Percentiles rank a stretch among this genome's conserved stretches.
Evolutionary conservation across 306 rosid genomes (phyloP).

Genomic region (Senna siamea): DNA sequence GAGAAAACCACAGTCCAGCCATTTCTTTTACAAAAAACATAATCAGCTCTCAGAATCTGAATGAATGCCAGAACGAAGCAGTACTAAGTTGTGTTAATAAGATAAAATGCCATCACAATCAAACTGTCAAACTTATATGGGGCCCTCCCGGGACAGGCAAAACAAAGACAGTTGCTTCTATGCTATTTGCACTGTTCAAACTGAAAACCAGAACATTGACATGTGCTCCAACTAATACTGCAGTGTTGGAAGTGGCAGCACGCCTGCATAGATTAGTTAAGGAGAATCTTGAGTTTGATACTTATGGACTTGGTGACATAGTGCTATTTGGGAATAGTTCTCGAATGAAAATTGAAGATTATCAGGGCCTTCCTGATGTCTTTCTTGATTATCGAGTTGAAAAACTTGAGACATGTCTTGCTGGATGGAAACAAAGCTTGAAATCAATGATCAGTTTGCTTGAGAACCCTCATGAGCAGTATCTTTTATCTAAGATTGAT

Average conservation of each 20-base stretch:
- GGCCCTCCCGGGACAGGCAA: constrained; percentile 76
- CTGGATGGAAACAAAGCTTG: constrained; percentile 39
- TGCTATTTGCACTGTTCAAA: constrained; percentile 43
- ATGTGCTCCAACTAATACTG: constrained; percentile 73
- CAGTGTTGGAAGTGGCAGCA: constrained; percentile 48
- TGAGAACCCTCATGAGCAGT: constrained; percentile 30
- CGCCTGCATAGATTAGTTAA: constrained; percentile 31
- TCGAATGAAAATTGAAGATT: constrained; percentile 43
- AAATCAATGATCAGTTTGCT: constrained; percentile 35
- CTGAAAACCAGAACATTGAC: constrained; percentile 54
- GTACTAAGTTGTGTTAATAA: constrained; percentile 47
- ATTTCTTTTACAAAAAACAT: constrained; percentile 2
- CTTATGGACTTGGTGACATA: constrained; percentile 42
- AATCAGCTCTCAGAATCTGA: constrained; percentile 38
- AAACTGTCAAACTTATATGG: constrained; percentile 58
- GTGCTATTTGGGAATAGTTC: constrained; percentile 41
- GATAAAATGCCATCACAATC: constrained; percentile 40
- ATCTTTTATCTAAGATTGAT: not conserved
- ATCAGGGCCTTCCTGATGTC: constrained; percentile 26
- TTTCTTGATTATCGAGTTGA: constrained; percentile 40
- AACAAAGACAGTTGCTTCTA: constrained; percentile 58
- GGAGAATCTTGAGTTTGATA: not conserved
- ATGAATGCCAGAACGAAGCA: constrained; percentile 50
- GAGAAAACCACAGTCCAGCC: not conserved
- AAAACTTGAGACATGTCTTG: constrained; percentile 10